Evolutionary conservation across 768 basidiomycete species (phyloP), one percentile per base, ranked within the genome.

Genomic region (Boletus vermiculosoides): DNA sequence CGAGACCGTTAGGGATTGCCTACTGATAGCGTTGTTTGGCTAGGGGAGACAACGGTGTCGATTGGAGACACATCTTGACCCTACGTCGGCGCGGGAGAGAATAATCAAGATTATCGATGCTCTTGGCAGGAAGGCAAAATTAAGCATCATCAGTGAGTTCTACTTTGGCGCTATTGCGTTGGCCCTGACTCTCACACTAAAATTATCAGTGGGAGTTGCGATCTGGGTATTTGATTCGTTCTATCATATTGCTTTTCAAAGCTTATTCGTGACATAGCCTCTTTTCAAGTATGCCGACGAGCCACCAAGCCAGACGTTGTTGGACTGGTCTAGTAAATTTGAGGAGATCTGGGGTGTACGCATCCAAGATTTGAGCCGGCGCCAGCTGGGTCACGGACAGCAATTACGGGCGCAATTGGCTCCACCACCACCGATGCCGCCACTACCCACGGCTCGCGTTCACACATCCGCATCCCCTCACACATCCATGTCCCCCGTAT

Each of bases 281-380:
- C 78, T 87, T 56, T 80, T 85, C 71, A 86, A 84, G 66, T 87
- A 88, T 64, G 80, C 78, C 55, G 78, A 81, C 56, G 74, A 79
- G 28, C 82, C 86, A 56, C 83, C 66, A 20, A 56, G 83, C 57
- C 73, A 77, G 25, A 76, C 76, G 54, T 65, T 89, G 58, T 76
- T 79, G n/a, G 73, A 71, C 37, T 87, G 84, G 87, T 81, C 78
- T 50, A 72, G 74, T 37, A 82, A 86, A 42, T 87, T 87, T 53
- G 84, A 86, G 65, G 85, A 84, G 56, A 68, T 80, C 20, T 87
- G 83, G 81, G 88, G 88, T 22, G 81, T 84, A 53, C 78, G 78
- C 55, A 78, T 85, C 28, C 73, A 75, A 28, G 84, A 85, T 50
- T 54, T 73, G 76, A 54, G 77, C 71, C 37, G 74, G 16, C 54